Conservation (phyloP, 2,329 filamentous ascomycete species). For the Talaromyces albobiverticillius region DNA sequence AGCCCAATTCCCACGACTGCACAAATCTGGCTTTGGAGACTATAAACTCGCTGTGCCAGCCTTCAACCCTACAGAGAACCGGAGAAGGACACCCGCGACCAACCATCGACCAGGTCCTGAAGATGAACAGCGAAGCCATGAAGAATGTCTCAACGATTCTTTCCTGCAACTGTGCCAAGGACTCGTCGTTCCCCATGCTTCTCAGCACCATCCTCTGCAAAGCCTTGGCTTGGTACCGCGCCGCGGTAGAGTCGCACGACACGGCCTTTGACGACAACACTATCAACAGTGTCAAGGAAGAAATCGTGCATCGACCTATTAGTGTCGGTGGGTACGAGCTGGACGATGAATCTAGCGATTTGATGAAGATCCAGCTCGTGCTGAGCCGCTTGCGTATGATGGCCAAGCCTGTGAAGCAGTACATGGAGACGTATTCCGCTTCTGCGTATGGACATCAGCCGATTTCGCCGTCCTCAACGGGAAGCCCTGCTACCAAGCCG, state of each 20-base stretch:
- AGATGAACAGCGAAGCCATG: constrained; percentile 15
- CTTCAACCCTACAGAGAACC: constrained; percentile 14
- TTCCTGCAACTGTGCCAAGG: constrained; percentile 15
- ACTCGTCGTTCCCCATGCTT: constrained; percentile 16
- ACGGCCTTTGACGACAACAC: neutral
- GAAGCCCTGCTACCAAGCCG: constrained; percentile 8
- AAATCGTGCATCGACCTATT: constrained; percentile 16
- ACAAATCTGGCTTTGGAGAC: constrained; percentile 14
- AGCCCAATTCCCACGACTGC: constrained; percentile 14
- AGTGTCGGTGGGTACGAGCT: constrained; percentile 15
- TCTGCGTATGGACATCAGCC: neutral
- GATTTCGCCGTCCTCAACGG: constrained; percentile 5
- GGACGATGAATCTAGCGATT: constrained; percentile 14
- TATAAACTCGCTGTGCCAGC: constrained; percentile 11
- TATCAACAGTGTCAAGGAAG: constrained; percentile 10
- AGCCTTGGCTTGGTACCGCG: constrained; percentile 16
- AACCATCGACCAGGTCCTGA: constrained; percentile 16
- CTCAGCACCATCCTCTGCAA: constrained; percentile 16
- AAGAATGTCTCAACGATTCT: constrained; percentile 14
- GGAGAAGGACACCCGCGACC: constrained; percentile 14
- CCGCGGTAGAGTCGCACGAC: constrained; percentile 8
- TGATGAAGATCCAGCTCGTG: constrained; percentile 16
- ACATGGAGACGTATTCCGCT: constrained; percentile 5
- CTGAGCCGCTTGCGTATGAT: constrained; percentile 15
- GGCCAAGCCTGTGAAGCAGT: constrained; percentile 14